A percentile compares a stretch with the other conserved stretches of the same genome.
phyloP scores from a whole-genome alignment of 345 rosid species.

The Eucalyptus marginata region DNA sequence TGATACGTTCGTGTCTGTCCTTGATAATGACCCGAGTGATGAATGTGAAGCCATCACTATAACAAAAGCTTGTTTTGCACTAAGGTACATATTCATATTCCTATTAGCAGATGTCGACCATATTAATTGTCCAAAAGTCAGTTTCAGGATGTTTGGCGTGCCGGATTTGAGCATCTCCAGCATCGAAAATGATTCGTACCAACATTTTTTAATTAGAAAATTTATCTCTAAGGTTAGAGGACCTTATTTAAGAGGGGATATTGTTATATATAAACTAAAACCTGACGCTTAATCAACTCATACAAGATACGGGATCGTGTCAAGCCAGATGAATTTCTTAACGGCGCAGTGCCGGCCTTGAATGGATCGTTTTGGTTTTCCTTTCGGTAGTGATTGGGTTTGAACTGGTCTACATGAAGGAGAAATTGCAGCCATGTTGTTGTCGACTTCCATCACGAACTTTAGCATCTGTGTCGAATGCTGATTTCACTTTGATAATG shows the following conservation, averaged over 20 bases:
- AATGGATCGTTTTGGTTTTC: neutral
- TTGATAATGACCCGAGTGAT: neutral
- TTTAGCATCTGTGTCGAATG: neutral
- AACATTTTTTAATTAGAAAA: neutral
- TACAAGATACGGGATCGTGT: no score
- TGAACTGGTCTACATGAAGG: neutral
- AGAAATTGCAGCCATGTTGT: neutral
- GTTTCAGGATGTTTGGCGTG: neutral
- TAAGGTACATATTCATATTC: neutral
- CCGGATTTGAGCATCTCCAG: neutral
- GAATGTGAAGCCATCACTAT: neutral
- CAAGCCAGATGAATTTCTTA: neutral
- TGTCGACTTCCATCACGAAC: neutral
- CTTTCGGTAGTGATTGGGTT: no score
- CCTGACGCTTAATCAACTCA: no score
- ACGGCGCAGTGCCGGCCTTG: neutral
- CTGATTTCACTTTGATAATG: neutral
- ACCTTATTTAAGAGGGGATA: neutral
- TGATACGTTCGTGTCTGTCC: neutral
- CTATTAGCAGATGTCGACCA: neutral
- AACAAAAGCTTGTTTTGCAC: neutral
- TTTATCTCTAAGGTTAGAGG: neutral
- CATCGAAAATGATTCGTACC: neutral
- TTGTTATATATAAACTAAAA: no score
- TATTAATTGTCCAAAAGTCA: neutral